Base-by-base conservation (phyloP, 371 early-diverging fungal genomes). In the Nematocida displodere region DNA sequence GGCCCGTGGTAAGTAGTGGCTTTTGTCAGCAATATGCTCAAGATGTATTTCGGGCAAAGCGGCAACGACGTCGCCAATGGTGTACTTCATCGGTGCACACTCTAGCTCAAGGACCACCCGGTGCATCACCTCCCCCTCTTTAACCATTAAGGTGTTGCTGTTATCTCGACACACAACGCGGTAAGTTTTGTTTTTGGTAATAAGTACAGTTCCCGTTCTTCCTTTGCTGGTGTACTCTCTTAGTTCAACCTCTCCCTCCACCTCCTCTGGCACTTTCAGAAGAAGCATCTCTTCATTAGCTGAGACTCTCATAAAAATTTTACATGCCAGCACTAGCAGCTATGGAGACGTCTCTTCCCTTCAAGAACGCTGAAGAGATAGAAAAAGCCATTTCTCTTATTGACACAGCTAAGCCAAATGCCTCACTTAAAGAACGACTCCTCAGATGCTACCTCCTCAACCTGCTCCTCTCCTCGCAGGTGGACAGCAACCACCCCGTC, bases 401-500 rank as follows among this genome's bases (percentile, higher is more conserved):
- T 11, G n/a, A n/a, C n/a, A n/a, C n/a, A 42, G 36, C 11, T 7
- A 34, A 34, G 8, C 11, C 7, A 7, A 13, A 29, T 34, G 28
- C 58, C 24, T 61, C 75, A 3, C 26, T 71, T 3, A 71, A 71
- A 42, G 75, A 71, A 50, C 29, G 31, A 20, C 75, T 71, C 22
- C 50, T 71, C 2, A 58, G 75, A 36, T 58, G 59, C 33, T 71
- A 71, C 46, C 64, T 71, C 42, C 75, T 71, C 26, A 71, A 71
- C 37, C 62, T 71, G 24, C 39, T 71, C 2, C 46, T 71, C 33
- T 71, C 56, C 75, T 40, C 56, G 26, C 75, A 71, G 46, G 24
- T 71, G n/a, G 75, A 71, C 13, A 20, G 37, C 28, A 59, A 5
- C 1, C 75, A 71, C 39, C 75, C 75, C 2, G 63, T 62, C 26